Conservation (phyloP, 768 basidiomycete species). For the Hericium erinaceus region DNA sequence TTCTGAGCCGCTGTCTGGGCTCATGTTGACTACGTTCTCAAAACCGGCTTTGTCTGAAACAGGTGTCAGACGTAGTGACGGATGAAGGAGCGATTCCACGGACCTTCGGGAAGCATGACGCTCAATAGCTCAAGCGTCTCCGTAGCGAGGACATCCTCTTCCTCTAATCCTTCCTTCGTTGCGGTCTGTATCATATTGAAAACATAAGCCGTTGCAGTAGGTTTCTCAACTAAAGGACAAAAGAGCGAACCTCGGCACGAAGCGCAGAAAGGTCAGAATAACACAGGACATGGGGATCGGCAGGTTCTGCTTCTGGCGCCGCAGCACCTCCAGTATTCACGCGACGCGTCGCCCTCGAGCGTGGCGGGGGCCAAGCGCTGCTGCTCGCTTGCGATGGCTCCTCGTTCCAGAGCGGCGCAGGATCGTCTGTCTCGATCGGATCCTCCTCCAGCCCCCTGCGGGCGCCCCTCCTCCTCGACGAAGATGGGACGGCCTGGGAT, state of each 20-base stretch:
- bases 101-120: constrained; percentile 33
- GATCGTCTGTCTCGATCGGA: constrained; percentile 1
- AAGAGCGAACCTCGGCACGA: constrained; percentile 8
- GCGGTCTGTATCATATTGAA: constrained; percentile 10
- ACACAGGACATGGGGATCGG: constrained; percentile 1
- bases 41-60: background rate
- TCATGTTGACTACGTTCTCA: background rate
- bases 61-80: background rate
- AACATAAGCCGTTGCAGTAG: background rate
- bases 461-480: background rate
- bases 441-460: background rate
- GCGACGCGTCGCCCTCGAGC: background rate
- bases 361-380: constrained; percentile 1
- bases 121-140: constrained; percentile 29
- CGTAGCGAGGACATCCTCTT: constrained; percentile 26
- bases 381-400: constrained; percentile 6
- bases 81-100: background rate
- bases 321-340: background rate
- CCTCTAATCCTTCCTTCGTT: constrained; percentile 16
- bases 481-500: background rate
- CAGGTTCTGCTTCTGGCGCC: background rate
- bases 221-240: background rate
- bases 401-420: constrained; percentile 4
- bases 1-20: background rate
- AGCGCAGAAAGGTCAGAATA: constrained; percentile 5